phyloP scores from a whole-genome alignment of 2,329 filamentous ascomycete species.

The Aureobasidium melanogenum region DNA sequence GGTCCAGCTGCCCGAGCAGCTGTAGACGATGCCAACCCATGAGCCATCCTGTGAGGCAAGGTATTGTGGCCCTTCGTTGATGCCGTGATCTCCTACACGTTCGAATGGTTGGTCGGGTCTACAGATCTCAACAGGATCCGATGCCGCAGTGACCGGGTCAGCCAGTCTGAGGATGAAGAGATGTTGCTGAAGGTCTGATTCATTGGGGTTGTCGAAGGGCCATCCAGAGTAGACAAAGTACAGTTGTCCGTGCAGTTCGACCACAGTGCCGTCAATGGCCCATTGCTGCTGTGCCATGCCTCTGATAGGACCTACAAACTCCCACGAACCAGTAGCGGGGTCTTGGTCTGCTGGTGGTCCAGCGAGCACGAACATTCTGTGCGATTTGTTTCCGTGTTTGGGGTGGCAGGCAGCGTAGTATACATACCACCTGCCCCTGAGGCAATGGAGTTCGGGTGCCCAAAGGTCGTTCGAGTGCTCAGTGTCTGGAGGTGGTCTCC shows the following conservation, averaged over 20 bases:
- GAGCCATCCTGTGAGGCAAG: constrained; percentile 26
- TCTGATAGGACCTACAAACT: constrained; percentile 32
- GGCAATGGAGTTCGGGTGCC: constrained; percentile 47
- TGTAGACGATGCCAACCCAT: constrained; percentile 39
- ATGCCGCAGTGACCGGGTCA: constrained; percentile 28
- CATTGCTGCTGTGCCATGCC: constrained; percentile 36
- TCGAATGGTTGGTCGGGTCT: constrained; percentile 34
- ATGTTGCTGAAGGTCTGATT: constrained; percentile 32
- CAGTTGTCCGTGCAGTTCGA: constrained; percentile 28
- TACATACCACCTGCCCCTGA: constrained; percentile 46
- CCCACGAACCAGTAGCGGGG: constrained; percentile 29
- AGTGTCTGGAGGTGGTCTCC: constrained; percentile 34
- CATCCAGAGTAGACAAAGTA: constrained; percentile 41
- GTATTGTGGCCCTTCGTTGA: constrained; percentile 38
- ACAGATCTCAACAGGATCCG: constrained; percentile 30
- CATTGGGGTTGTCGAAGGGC: constrained; percentile 28
- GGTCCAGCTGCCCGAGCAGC: constrained; percentile 39
- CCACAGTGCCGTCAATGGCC: constrained; percentile 40
- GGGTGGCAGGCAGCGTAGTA: constrained; percentile 40
- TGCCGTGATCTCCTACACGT: constrained; percentile 30
- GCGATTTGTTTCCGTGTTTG: constrained; percentile 33
- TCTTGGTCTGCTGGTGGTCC: constrained; percentile 28
- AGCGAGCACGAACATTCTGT: constrained; percentile 38
- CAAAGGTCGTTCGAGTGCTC: constrained; percentile 41
- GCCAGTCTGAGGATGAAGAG: constrained; percentile 35